These are phyloP conservation scores for Holtermanniella nyarrowii DNA, from an alignment of 768 basidiomycete species.

Conservation along the genomic window DNA sequence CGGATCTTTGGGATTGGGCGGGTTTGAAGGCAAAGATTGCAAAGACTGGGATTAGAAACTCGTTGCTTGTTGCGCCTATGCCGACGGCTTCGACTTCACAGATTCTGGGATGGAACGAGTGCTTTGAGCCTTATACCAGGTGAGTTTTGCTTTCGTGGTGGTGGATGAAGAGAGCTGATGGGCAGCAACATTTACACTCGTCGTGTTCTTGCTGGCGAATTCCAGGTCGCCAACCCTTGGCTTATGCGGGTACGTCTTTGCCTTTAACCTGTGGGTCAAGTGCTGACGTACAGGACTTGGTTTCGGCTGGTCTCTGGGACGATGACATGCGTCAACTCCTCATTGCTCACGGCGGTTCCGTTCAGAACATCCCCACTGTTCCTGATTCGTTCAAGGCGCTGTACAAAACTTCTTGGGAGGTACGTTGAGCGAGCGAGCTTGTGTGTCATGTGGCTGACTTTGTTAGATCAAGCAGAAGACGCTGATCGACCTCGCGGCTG, in stretches of 20 bases:
- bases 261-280: no score
- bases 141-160: no score
- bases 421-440: background rate
- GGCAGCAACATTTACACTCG: constrained; percentile 98
- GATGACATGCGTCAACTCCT: constrained; percentile 99
- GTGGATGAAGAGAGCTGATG: no score
- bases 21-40: constrained; percentile 76
- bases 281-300: no score
- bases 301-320: constrained; percentile 89
- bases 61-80: constrained; percentile 89
- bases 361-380: constrained; percentile 74
- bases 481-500: constrained; percentile 94
- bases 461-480: constrained; percentile 99
- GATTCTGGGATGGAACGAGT: constrained; percentile 96
- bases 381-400: constrained; percentile 89
- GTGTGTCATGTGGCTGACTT: background rate
- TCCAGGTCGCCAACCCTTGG: constrained; percentile 99
- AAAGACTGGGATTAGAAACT: constrained; percentile 73
- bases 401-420: constrained; percentile 97
- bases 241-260: no score
- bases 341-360: constrained; percentile 76
- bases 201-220: constrained; percentile 97
- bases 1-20: constrained; percentile 88
- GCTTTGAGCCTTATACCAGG: constrained; percentile 43
- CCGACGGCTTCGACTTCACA: constrained; percentile 97